These are phyloP conservation scores for Paraconiothyrium sp. DNA, from an alignment of 2,329 filamentous ascomycete species.

Conservation along the genomic window DNA sequence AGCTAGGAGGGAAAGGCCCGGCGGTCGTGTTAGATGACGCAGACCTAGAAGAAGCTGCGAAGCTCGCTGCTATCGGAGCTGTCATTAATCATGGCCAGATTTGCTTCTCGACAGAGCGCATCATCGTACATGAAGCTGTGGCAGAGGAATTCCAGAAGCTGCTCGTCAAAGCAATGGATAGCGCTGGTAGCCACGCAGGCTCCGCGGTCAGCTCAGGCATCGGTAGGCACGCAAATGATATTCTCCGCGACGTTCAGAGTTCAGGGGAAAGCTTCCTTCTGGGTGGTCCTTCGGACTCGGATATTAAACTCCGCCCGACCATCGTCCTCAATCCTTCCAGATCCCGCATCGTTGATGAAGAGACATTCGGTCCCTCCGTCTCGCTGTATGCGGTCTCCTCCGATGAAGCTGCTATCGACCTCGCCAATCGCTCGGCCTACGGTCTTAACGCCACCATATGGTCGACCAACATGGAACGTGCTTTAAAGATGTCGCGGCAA, in stretches of 20 bases:
- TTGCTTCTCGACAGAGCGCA: constrained; percentile 35
- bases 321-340: constrained; percentile 48
- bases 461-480: constrained; percentile 66
- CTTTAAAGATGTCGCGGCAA: constrained; percentile 49
- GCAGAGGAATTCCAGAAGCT: constrained; percentile 28
- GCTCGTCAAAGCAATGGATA: constrained; percentile 55
- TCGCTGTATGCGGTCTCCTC: constrained; percentile 71
- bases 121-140: constrained; percentile 34
- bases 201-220: constrained; percentile 29
- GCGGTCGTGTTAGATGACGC: constrained; percentile 57
- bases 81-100: constrained; percentile 36
- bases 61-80: constrained; percentile 27
- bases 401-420: constrained; percentile 74
- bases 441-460: constrained; percentile 78
- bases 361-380: constrained; percentile 80
- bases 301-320: constrained; percentile 71
- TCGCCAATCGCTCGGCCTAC: constrained; percentile 85
- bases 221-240: constrained; percentile 39
- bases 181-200: constrained; percentile 53
- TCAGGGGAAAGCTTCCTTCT: constrained; percentile 64
- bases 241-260: constrained; percentile 63
- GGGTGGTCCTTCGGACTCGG: constrained; percentile 62
- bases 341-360: constrained; percentile 77
- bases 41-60: constrained; percentile 56
- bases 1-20: constrained; percentile 58